A percentile compares a stretch with the other conserved stretches of the same genome.
Evolutionary conservation across 129 eudicot species (phyloP).

Genomic region (Flaveria sonorensis): DNA sequence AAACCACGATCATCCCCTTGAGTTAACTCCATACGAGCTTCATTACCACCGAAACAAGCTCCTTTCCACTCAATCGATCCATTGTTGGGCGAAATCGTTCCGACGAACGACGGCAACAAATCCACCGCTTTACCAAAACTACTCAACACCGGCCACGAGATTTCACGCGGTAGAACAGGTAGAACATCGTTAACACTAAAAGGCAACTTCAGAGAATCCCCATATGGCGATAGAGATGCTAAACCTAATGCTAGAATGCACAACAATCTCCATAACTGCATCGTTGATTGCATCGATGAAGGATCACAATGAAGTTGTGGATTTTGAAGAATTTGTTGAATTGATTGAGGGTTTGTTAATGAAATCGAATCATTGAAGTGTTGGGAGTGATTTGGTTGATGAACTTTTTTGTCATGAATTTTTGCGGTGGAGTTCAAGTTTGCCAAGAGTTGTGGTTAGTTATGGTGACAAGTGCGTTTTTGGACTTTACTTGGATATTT

Average conservation of each 20-base stretch:
- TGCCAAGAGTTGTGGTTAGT: too few species aligned
- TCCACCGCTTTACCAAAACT: conserved; percentile 84
- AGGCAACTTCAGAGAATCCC: conserved; percentile 71
- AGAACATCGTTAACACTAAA: conserved; percentile 70
- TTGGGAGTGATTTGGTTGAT: conserved; percentile 12
- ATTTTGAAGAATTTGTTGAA: neutral
- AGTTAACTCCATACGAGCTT: conserved; percentile 71
- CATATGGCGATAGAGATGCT: conserved; percentile 41
- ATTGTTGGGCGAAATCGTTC: conserved; percentile 68
- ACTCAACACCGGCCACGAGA: conserved; percentile 89
- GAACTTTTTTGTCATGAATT: neutral
- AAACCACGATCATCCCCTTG: conserved; percentile 64
- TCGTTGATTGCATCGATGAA: conserved; percentile 14
- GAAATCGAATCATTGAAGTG: conserved; percentile 30
- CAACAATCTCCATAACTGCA: conserved; percentile 21
- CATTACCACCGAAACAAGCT: conserved; percentile 73
- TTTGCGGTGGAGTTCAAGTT: too few species aligned
- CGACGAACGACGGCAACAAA: conserved; percentile 86
- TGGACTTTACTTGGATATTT: too few species aligned
- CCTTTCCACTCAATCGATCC: conserved; percentile 77
- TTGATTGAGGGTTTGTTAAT: conserved; percentile 12
- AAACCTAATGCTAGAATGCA: conserved; percentile 43
- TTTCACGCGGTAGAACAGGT: conserved; percentile 79
- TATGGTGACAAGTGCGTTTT: too few species aligned
- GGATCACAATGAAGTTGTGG: conserved; percentile 3